Conservation (phyloP, 257 asterid genomes). For the Schizonepeta tenuifolia region DNA sequence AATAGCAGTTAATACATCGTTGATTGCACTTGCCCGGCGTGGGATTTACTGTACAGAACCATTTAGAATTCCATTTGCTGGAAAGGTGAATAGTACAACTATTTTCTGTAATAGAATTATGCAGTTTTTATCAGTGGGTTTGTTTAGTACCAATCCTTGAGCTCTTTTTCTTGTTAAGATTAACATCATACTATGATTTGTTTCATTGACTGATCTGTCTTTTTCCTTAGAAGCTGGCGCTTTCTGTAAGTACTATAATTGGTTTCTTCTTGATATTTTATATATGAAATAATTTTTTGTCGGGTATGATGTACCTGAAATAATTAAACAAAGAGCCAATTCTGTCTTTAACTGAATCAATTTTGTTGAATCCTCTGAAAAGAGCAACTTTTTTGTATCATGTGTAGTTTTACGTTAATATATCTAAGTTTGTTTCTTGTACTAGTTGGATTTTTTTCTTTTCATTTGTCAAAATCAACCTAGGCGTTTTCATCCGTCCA, state of each 20-base stretch:
- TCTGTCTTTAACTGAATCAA: neutral
- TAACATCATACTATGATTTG: constrained; percentile 11
- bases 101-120: neutral
- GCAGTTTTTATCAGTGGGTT: constrained; percentile 13
- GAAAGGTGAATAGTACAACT: constrained; percentile 64
- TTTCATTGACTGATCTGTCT: neutral
- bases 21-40: constrained; percentile 92
- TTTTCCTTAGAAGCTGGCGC: constrained; percentile 8
- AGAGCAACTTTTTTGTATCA: neutral
- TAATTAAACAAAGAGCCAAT: neutral
- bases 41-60: constrained; percentile 99
- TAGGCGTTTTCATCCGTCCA: neutral
- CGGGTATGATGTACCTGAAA: neutral
- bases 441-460: neutral
- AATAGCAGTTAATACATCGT: constrained; percentile 96
- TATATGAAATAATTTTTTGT: constrained; percentile 13
- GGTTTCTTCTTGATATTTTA: constrained; percentile 14
- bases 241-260: constrained; percentile 1
- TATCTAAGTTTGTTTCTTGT: neutral
- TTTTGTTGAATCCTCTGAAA: constrained; percentile 5
- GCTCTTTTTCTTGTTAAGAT: constrained; percentile 6
- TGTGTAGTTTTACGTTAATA: neutral
- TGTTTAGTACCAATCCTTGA: constrained; percentile 8
- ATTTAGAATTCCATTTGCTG: constrained; percentile 97
- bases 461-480: neutral